Conservation (phyloP, 768 basidiomycete genomes). For the Lentinula edodes region DNA sequence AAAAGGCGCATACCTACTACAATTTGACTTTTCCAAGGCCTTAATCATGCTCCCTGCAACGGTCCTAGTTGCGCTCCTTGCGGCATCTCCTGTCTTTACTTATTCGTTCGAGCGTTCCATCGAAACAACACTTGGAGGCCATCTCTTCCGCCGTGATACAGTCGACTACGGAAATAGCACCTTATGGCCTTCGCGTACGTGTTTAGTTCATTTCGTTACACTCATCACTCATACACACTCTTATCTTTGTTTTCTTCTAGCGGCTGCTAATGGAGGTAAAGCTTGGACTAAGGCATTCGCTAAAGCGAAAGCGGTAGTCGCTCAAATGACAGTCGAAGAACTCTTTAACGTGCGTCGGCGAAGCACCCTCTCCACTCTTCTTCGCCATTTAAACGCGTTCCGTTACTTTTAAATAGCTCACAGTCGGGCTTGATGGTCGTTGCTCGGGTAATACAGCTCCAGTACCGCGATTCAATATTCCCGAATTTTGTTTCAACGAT, state of each 20-base stretch:
- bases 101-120: neutral
- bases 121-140: neutral
- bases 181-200: neutral
- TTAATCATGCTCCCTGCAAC: neutral
- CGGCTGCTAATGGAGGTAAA: neutral
- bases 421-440: neutral
- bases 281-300: neutral
- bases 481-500: neutral
- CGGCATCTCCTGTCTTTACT: neutral
- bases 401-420: neutral
- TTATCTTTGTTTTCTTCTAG: neutral
- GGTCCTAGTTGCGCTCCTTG: neutral
- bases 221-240: neutral
- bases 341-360: neutral
- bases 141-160: neutral
- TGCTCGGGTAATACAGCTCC: neutral
- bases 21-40: neutral
- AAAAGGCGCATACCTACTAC: neutral
- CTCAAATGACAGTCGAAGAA: neutral
- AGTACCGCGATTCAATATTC: constrained; percentile 2
- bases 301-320: neutral
- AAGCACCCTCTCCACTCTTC: neutral
- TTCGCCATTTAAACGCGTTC: neutral
- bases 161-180: neutral
- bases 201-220: neutral